Conservation (phyloP, 1,284 basidiomycete species). For the Psilocybe mexicana region DNA sequence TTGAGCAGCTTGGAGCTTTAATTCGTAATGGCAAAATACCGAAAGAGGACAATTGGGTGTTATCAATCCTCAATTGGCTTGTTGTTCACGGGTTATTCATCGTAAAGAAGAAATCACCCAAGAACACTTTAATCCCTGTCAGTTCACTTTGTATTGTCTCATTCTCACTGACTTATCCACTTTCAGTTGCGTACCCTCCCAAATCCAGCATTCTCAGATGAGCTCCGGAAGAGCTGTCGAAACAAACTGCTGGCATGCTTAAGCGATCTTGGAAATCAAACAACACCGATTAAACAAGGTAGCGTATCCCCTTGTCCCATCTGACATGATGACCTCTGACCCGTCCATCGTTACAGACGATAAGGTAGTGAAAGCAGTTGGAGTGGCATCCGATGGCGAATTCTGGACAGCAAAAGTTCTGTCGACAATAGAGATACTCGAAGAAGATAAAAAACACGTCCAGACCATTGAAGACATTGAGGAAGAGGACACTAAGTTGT, state of each 20-base stretch:
- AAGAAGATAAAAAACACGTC: conserved; percentile 74
- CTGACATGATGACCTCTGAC: conserved; percentile 3
- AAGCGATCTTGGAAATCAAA: conserved; percentile 71
- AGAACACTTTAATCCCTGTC: conserved; percentile 63
- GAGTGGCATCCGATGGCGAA: conserved; percentile 69
- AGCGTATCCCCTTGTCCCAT: conserved; percentile 4
- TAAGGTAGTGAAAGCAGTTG: conserved; percentile 55
- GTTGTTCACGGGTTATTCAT: conserved; percentile 83
- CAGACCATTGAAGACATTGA: conserved; percentile 55
- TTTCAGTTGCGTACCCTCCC: conserved; percentile 62
- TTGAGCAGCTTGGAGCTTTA: conserved; percentile 83
- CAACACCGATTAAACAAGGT: conserved; percentile 54
- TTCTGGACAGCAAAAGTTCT: conserved; percentile 82
- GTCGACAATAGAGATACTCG: conserved; percentile 57
- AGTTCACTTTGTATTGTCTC: conserved; percentile 30
- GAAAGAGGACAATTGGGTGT: conserved; percentile 80
- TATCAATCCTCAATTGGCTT: conserved; percentile 80
- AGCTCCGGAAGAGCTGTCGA: conserved; percentile 66
- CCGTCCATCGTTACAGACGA: conserved; percentile 33
- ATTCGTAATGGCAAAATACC: conserved; percentile 82
- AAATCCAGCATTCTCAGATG: conserved; percentile 73
- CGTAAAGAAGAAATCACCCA: conserved; percentile 73
- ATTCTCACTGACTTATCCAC: neutral
- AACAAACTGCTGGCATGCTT: conserved; percentile 74
- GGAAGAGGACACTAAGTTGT: conserved; percentile 53